Percentiles rank a stretch among this genome's conserved stretches.
Evolutionary conservation across 163 green algal genomes (phyloP).

Genomic region (Scenedesmus sp.): DNA sequence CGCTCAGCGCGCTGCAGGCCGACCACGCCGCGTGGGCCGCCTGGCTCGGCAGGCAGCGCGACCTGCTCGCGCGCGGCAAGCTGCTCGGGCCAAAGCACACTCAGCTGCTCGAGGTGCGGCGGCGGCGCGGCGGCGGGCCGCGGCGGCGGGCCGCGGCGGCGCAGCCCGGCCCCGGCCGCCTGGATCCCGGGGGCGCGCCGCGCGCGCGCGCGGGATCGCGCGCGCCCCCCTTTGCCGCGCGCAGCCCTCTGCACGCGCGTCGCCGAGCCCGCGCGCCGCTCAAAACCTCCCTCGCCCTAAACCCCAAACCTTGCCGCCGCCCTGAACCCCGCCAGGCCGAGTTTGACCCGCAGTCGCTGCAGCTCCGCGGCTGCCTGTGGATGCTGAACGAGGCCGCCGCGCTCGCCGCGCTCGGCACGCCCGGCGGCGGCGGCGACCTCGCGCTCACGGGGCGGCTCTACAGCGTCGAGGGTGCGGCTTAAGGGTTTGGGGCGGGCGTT

Average conservation of each 20-base stretch:
- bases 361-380: slow-evolving; percentile 54
- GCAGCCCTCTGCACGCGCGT: too few relatives aligned
- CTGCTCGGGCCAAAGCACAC: slow-evolving; percentile 38
- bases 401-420: slow-evolving; percentile 65
- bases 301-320: too few relatives aligned
- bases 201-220: too few relatives aligned
- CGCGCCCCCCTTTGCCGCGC: too few relatives aligned
- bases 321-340: slow-evolving; percentile 40
- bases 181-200: too few relatives aligned
- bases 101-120: slow-evolving; percentile 6
- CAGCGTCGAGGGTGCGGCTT: slow-evolving; percentile 23
- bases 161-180: too few relatives aligned
- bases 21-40: slow-evolving; percentile 50
- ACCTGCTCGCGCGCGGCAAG: slow-evolving; percentile 46
- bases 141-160: too few relatives aligned
- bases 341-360: slow-evolving; percentile 60
- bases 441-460: slow-evolving; percentile 8
- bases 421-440: not conserved
- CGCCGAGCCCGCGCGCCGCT: too few relatives aligned
- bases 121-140: too few relatives aligned
- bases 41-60: slow-evolving; percentile 49
- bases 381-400: slow-evolving; percentile 54
- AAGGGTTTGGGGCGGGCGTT: too few relatives aligned
- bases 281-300: too few relatives aligned
- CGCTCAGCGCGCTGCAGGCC: slow-evolving; percentile 51